Evolutionary conservation across 805 yeast species (phyloP), one percentile per base, ranked within the genome.

Genomic region (Jamesozyma rosinii): DNA sequence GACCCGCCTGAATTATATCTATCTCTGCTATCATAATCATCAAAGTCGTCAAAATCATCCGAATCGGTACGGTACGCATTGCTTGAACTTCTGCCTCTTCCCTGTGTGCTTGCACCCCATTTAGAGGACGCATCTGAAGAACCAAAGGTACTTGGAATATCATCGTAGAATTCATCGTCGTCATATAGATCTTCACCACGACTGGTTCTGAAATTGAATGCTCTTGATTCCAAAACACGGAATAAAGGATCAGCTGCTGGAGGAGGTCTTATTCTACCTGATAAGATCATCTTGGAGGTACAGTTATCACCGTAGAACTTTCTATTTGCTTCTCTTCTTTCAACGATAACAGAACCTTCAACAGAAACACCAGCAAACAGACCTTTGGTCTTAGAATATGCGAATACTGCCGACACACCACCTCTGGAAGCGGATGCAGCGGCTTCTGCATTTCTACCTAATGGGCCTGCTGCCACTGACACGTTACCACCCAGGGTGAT

Each of bases 361-460:
- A 90, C 74, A 1, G 97, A 90, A 17, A 90, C 94, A 58, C 98
- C 98, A 0, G 98, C 98, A 67, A 86, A 90, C 40, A 92, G 72
- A 49, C 98, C 98, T 64, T 92, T 90, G 3, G 96, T 88, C 65
- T 92, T 90, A 11, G 97, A 86, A 66, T 92, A 90, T 1, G 97
- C 70, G 61, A 90, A 90, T 15, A 90, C 81, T 5, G 97, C 95
- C 4, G 97, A 85, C 4, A 88, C 92, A 42, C 82, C 73, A 53
- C 81, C 82, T 44, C 87, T 65, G 3, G 96, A 86, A 1, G 97
- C 97, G 22, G 94, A 76, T 18, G 95, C 97, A 15, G 94, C 95
- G 39, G 95, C 97, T 66, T 90, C 98, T 3, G 97, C 98, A 54
- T 85, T 88, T 66, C 98, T 79, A 43, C 98, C 98, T 51, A 92